phyloP scores from a whole-genome alignment of 2,329 filamentous ascomycete genomes.

The Beauveria scarabaeidicola region DNA sequence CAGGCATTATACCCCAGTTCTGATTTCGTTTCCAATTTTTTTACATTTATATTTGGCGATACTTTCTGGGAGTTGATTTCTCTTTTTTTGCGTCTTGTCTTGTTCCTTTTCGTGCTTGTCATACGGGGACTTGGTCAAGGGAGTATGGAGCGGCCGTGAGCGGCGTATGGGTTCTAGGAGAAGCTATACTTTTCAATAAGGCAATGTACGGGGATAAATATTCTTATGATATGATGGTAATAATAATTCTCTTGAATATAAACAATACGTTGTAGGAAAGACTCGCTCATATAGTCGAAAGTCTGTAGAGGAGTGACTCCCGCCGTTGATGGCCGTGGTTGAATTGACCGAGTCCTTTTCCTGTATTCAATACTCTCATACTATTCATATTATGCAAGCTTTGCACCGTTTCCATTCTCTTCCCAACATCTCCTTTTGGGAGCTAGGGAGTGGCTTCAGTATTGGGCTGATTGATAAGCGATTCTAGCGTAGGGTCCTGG shows the following conservation, averaged over 20 bases:
- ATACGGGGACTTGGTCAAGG: neutral
- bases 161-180: neutral
- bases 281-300: no score
- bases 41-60: neutral
- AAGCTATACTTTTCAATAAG: neutral
- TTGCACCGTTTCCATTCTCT: no score
- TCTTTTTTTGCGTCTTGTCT: neutral
- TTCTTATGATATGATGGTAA: conserved; percentile 9
- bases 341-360: no score
- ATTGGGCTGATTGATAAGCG: no score
- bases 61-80: neutral
- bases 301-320: no score
- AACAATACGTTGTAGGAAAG: no score
- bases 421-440: no score
- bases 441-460: no score
- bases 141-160: neutral
- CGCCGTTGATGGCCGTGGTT: no score
- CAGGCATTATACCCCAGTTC: conserved; percentile 12
- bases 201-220: neutral
- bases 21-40: neutral
- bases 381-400: no score
- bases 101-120: neutral
- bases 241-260: conserved; percentile 11
- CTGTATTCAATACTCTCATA: no score
- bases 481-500: no score